Percentiles rank a stretch among this genome's conserved stretches.
These are phyloP conservation scores for Stylosanthes scabra DNA, from an alignment of 331 rosid species.

Conservation along the genomic window DNA sequence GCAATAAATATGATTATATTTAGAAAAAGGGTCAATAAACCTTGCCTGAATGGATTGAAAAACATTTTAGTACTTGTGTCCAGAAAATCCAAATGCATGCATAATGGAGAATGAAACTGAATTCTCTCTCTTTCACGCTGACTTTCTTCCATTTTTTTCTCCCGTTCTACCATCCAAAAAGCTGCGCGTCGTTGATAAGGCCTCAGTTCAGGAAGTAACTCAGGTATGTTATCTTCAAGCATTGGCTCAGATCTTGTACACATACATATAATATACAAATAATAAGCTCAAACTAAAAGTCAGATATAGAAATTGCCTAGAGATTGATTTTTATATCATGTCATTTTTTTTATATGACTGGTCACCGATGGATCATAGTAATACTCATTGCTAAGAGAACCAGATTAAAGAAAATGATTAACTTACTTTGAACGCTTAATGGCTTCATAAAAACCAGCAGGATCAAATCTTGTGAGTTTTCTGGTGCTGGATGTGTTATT, in stretches of 20 bases:
- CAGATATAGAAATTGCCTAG: not conserved
- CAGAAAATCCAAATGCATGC: slow-evolving; percentile 78
- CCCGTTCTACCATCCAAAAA: slow-evolving; percentile 93
- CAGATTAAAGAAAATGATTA: slow-evolving; percentile 27
- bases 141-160: slow-evolving; percentile 59
- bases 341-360: slow-evolving; percentile 29
- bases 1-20: slow-evolving; percentile 21
- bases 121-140: slow-evolving; percentile 52
- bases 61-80: slow-evolving; percentile 67
- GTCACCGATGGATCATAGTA: not conserved
- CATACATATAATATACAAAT: slow-evolving; percentile 43
- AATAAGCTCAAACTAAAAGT: slow-evolving; percentile 34
- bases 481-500: slow-evolving; percentile 39
- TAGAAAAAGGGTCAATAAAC: slow-evolving; percentile 31
- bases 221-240: slow-evolving; percentile 78
- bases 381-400: slow-evolving; percentile 20
- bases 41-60: slow-evolving; percentile 93
- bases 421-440: slow-evolving; percentile 94
- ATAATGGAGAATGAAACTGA: slow-evolving; percentile 70
- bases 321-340: slow-evolving; percentile 23
- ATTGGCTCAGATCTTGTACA: slow-evolving; percentile 71
- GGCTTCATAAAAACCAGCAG: slow-evolving; percentile 86
- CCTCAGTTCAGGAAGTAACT: slow-evolving; percentile 86
- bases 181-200: slow-evolving; percentile 97
- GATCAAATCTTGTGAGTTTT: slow-evolving; percentile 66